Percentiles rank a stretch among this genome's conserved stretches.
Evolutionary conservation across 176 grass and related monocot genomes (phyloP).

Genomic region (Oryza coarctata): DNA sequence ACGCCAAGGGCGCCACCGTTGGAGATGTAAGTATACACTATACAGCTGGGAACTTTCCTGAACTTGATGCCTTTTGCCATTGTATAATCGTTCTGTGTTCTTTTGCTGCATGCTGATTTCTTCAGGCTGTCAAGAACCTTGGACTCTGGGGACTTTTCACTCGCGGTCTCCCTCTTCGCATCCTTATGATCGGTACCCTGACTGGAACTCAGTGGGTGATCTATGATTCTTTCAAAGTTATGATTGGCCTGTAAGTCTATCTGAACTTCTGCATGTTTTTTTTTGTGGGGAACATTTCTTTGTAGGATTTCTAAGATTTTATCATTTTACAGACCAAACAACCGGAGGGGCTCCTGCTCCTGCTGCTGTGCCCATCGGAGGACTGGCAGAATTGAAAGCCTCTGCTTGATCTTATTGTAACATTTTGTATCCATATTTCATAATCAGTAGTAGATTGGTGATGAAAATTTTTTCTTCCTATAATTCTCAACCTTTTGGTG

Average conservation of each 20-base stretch:
- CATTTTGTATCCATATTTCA: neutral
- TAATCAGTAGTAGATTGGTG: slow-evolving; percentile 1
- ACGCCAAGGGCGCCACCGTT: slow-evolving; percentile 78
- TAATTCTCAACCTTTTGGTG: neutral
- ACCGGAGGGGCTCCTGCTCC: slow-evolving; percentile 65
- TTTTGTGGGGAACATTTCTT: neutral
- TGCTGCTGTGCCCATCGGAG: slow-evolving; percentile 27
- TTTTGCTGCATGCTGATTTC: neutral
- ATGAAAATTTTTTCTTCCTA: neutral
- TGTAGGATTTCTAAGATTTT: neutral
- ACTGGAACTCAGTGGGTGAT: slow-evolving; percentile 84
- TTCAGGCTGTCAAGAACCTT: slow-evolving; percentile 77
- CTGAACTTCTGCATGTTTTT: neutral
- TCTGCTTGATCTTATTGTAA: slow-evolving; percentile 31
- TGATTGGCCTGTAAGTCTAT: slow-evolving; percentile 75
- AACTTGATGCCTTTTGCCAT: neutral
- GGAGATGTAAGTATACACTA: slow-evolving; percentile 49
- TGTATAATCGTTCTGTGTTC: neutral
- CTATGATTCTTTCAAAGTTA: slow-evolving; percentile 91
- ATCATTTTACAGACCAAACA: slow-evolving; percentile 63
- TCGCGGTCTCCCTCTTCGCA: slow-evolving; percentile 79
- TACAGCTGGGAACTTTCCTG: neutral
- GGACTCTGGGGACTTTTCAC: slow-evolving; percentile 77
- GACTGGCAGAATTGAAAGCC: slow-evolving; percentile 31
- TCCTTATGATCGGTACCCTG: slow-evolving; percentile 84